Conservation (phyloP, 2,329 filamentous ascomycete species). For the Diplodia seriata region DNA sequence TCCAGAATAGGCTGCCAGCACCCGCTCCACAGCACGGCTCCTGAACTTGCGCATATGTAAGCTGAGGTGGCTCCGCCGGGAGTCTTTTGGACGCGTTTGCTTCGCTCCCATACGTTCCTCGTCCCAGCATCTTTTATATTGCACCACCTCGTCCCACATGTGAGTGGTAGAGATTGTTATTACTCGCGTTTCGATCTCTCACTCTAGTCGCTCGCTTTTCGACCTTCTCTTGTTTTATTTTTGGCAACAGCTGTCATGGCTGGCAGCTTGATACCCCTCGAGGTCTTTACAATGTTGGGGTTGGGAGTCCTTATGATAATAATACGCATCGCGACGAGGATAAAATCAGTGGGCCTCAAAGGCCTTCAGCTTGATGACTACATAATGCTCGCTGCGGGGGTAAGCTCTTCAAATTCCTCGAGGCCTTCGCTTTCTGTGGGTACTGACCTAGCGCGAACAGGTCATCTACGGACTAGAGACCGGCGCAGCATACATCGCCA, state of each 20-base stretch:
- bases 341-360: constrained; percentile 34
- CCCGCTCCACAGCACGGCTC: not conserved
- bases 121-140: not conserved
- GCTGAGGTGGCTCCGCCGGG: not conserved
- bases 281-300: constrained; percentile 36
- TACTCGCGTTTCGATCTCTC: not conserved
- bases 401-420: constrained; percentile 8
- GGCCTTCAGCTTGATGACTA: constrained; percentile 36
- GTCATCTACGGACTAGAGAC: constrained; percentile 61
- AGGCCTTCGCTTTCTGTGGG: too few species aligned
- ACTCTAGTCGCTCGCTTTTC: not conserved
- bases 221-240: not conserved
- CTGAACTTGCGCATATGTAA: not conserved
- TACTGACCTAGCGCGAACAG: constrained; percentile 41
- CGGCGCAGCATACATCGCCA: constrained; percentile 59
- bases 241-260: not conserved
- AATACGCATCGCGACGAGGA: constrained; percentile 35
- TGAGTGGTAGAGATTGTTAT: not conserved
- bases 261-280: constrained; percentile 7
- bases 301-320: constrained; percentile 35
- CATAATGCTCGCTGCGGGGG: constrained; percentile 37
- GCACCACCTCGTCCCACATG: not conserved
- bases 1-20: not conserved
- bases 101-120: not conserved
- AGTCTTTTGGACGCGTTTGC: not conserved